Conservation (phyloP, 148 eudicot genomes). For the Linanthus parryae region DNA sequence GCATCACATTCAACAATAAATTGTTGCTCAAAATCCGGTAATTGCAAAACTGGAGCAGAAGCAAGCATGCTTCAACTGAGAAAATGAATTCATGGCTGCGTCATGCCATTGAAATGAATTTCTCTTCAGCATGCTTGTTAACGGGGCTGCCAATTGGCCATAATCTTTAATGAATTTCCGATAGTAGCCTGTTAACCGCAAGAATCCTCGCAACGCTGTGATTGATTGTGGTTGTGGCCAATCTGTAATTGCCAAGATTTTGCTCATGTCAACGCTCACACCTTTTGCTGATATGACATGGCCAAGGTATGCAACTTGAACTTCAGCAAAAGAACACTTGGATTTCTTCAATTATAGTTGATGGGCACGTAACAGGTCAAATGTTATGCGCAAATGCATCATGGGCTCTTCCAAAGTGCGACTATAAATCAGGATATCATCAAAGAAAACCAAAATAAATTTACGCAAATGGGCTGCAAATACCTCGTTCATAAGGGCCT, state of each 20-base stretch:
- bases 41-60: not conserved
- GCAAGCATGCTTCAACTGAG: not conserved
- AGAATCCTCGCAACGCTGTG: too few relatives aligned
- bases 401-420: not conserved
- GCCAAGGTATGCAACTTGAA: not conserved
- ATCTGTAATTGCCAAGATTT: too few relatives aligned
- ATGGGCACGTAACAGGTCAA: not conserved
- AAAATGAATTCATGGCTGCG: not conserved
- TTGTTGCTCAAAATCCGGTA: not conserved
- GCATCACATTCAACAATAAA: constrained; percentile 2
- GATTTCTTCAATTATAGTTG: not conserved
- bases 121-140: not conserved
- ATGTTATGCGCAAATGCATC: not conserved
- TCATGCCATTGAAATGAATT: constrained; percentile 3
- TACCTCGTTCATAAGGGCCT: not conserved
- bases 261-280: too few relatives aligned
- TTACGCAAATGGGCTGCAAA: not conserved
- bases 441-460: constrained; percentile 1
- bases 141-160: not conserved
- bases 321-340: not conserved
- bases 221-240: too few relatives aligned
- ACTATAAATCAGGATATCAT: not conserved
- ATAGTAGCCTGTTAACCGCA: not conserved
- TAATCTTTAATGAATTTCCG: constrained; percentile 1
- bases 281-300: too few relatives aligned